Evolutionary conservation across 306 rosid genomes (phyloP).

Genomic region (Gastrolobium villosum): DNA sequence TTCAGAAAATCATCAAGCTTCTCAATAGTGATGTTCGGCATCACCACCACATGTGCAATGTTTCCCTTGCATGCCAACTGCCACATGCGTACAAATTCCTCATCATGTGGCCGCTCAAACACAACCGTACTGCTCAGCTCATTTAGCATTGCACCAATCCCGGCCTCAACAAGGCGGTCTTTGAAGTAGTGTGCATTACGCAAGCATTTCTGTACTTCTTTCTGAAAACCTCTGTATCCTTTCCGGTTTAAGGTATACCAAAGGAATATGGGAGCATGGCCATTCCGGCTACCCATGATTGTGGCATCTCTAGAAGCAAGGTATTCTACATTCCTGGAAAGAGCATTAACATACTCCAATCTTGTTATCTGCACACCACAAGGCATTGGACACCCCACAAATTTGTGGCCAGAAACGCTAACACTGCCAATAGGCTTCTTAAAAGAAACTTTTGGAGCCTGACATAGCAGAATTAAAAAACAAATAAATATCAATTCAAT

Average conservation of each 20-base stretch:
- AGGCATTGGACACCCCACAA: constrained; percentile 73
- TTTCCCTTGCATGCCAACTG: constrained; percentile 69
- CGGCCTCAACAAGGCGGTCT: constrained; percentile 56
- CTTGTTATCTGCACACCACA: constrained; percentile 70
- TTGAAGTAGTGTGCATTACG: constrained; percentile 64
- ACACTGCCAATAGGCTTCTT: constrained; percentile 73
- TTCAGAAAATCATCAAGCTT: constrained; percentile 59
- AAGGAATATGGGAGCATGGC: constrained; percentile 72
- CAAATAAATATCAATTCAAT: constrained; percentile 3
- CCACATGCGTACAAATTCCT: constrained; percentile 62
- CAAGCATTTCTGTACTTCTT: constrained; percentile 68
- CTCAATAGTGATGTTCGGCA: constrained; percentile 66
- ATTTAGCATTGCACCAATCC: constrained; percentile 69
- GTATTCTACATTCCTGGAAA: constrained; percentile 65
- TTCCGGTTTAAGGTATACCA: constrained; percentile 69
- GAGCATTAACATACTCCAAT: constrained; percentile 60
- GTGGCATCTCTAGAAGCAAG: constrained; percentile 70
- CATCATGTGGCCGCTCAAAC: constrained; percentile 70
- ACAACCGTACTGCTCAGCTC: constrained; percentile 70
- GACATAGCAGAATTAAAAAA: constrained; percentile 35
- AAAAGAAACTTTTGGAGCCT: constrained; percentile 67
- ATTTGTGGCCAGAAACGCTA: constrained; percentile 71
- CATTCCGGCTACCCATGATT: constrained; percentile 70
- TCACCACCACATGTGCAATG: constrained; percentile 68
- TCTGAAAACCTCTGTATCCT: constrained; percentile 68